Evolutionary conservation across 257 asterid species (phyloP).

Genomic region (Fraxinus anomala): DNA sequence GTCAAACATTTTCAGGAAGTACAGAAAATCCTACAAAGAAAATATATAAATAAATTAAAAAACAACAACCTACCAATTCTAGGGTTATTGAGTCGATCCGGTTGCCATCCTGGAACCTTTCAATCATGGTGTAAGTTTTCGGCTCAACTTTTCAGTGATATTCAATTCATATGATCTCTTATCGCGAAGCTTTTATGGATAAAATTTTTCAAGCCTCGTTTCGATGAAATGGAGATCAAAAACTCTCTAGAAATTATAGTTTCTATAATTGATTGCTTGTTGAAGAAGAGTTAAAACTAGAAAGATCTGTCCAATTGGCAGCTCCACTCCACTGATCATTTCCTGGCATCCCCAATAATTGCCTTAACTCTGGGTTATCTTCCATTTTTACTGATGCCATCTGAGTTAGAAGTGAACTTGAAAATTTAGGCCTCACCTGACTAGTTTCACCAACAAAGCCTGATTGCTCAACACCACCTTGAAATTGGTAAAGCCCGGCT

Average conservation of each 20-base stretch:
- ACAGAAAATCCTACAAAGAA: slow-evolving; percentile 14
- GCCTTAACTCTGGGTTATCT: slow-evolving; percentile 55
- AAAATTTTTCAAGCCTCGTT: slow-evolving; percentile 26
- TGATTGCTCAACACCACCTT: slow-evolving; percentile 37
- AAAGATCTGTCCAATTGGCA: slow-evolving; percentile 66
- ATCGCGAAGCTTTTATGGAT: slow-evolving; percentile 17
- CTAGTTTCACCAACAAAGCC: slow-evolving; percentile 47
- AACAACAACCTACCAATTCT: slow-evolving; percentile 46
- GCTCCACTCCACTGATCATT: slow-evolving; percentile 51
- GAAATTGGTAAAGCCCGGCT: slow-evolving; percentile 38
- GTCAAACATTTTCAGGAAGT: slow-evolving; percentile 23
- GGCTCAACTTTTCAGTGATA: not conserved
- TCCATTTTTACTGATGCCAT: slow-evolving; percentile 69
- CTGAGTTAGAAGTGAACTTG: slow-evolving; percentile 49
- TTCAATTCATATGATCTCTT: not conserved
- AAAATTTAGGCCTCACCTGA: slow-evolving; percentile 50
- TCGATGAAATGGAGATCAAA: not conserved
- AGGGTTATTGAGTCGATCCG: slow-evolving; percentile 47
- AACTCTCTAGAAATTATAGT: not conserved
- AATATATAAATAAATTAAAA: slow-evolving; percentile 20
- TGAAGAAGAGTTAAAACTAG: slow-evolving; percentile 77
- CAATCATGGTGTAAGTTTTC: not conserved
- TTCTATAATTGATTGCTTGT: slow-evolving; percentile 58
- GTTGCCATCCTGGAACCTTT: not conserved
- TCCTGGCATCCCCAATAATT: slow-evolving; percentile 46